These are phyloP conservation scores for Pseudogymnoascus sp. DNA, from an alignment of 2,329 filamentous ascomycete genomes.

Conservation along the genomic window DNA sequence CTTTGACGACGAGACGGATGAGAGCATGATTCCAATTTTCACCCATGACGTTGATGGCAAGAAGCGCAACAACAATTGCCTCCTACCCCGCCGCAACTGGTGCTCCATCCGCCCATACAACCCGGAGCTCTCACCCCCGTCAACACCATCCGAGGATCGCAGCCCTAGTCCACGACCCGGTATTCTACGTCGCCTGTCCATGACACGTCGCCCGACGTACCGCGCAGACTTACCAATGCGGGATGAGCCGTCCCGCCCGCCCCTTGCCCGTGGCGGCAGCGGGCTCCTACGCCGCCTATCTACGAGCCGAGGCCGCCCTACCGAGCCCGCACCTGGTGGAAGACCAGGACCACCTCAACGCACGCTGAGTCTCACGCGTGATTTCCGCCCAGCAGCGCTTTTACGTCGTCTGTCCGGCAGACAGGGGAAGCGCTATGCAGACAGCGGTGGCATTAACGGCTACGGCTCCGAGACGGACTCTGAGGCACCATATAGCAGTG, in stretches of 20 bases:
- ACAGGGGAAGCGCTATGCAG: constrained; percentile 26
- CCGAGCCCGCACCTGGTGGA: constrained; percentile 32
- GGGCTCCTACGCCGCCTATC: constrained; percentile 10
- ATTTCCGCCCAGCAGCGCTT: constrained; percentile 38
- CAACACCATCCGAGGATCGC: constrained; percentile 51
- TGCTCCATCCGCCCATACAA: constrained; percentile 82
- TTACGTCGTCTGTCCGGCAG: constrained; percentile 41
- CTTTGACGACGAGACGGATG: constrained; percentile 71
- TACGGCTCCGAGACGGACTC: constrained; percentile 40
- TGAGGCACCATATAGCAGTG: constrained; percentile 12
- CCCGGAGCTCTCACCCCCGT: constrained; percentile 67
- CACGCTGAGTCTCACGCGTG: constrained; percentile 53
- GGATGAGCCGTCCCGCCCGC: neutral
- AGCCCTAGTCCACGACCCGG: constrained; percentile 30
- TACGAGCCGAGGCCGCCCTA: constrained; percentile 9
- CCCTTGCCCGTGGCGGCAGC: neutral
- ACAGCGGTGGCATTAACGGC: constrained; percentile 50
- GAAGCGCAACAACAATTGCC: constrained; percentile 78
- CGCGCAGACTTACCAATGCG: constrained; percentile 20
- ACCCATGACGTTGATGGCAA: constrained; percentile 82
- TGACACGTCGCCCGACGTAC: constrained; percentile 27
- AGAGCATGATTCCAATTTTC: constrained; percentile 94
- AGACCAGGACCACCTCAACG: constrained; percentile 40
- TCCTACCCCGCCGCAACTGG: constrained; percentile 90
- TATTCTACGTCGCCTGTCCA: constrained; percentile 26